Conservation (phyloP, 129 eudicot genomes). For the Deinandra increscens region DNA sequence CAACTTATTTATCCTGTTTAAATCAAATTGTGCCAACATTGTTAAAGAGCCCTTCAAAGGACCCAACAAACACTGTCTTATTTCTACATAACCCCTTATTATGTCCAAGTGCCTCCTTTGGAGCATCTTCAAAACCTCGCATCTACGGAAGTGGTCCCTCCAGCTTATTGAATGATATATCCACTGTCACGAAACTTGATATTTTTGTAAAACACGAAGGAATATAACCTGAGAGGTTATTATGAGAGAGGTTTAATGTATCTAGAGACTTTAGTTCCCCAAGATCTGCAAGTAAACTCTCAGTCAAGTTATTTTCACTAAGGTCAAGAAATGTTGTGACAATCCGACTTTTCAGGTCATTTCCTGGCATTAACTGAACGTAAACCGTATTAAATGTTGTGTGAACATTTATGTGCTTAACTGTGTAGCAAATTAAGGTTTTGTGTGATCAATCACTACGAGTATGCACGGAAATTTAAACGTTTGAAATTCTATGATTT, state of each 20-base stretch:
- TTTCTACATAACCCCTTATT: conserved; percentile 48
- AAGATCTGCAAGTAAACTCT: conserved; percentile 29
- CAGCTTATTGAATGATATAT: conserved; percentile 33
- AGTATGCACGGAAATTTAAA: too few relatives aligned
- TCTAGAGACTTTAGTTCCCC: conserved; percentile 18
- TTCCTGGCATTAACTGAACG: too few relatives aligned
- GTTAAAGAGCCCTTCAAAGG: too few relatives aligned
- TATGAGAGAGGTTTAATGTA: conserved; percentile 39
- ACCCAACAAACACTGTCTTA: conserved; percentile 35
- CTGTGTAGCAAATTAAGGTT: too few relatives aligned
- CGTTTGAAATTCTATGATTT: too few relatives aligned
- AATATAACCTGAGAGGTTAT: conserved; percentile 35
- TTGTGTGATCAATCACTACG: too few relatives aligned
- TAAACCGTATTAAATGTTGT: too few relatives aligned
- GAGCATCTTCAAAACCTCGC: conserved; percentile 32
- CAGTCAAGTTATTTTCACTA: conserved; percentile 19
- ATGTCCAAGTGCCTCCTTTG: conserved; percentile 23
- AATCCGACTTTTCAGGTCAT: too few relatives aligned
- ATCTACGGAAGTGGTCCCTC: conserved; percentile 35
- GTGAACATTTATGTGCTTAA: too few relatives aligned
- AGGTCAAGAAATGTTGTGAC: background rate
- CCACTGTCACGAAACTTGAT: conserved; percentile 28
- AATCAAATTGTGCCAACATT: too few relatives aligned
- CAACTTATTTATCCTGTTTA: too few relatives aligned
- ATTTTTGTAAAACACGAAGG: conserved; percentile 24